Conservation (phyloP, 441 rosid genomes). For the Gossypium schwendimanii region DNA sequence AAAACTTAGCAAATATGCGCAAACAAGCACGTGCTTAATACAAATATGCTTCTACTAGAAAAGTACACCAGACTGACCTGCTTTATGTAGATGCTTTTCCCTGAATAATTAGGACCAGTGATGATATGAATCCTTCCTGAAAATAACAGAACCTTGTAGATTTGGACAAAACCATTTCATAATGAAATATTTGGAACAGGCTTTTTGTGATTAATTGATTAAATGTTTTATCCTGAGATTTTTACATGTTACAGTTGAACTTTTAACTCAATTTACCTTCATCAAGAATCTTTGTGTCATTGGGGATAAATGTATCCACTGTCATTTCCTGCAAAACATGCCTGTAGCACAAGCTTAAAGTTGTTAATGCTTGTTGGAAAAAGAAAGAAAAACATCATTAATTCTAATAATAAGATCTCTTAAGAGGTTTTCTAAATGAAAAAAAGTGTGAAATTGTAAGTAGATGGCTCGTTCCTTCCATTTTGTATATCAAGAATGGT, state of each 20-base stretch:
- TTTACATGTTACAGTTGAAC: constrained; percentile 6
- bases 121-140: constrained; percentile 79
- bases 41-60: not conserved
- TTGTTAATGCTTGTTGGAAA: constrained; percentile 4
- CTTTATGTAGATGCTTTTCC: constrained; percentile 92
- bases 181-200: constrained; percentile 16
- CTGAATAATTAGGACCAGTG: constrained; percentile 96
- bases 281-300: constrained; percentile 59
- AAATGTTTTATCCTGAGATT: constrained; percentile 4
- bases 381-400: not conserved
- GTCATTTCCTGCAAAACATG: constrained; percentile 99
- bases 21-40: not conserved
- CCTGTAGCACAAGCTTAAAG: constrained; percentile 35
- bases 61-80: constrained; percentile 47
- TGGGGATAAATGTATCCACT: constrained; percentile 91
- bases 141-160: constrained; percentile 20
- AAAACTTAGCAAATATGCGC: not conserved
- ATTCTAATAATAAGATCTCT: not conserved
- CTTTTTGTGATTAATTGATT: not conserved
- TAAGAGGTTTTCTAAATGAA: not conserved
- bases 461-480: constrained; percentile 58
- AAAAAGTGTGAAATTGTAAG: not conserved
- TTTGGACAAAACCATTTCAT: constrained; percentile 12
- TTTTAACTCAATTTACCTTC: constrained; percentile 42
- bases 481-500: constrained; percentile 62